Evolutionary conservation across 202 grass and related monocot genomes (phyloP).

Genomic region (Eragrostis tef): DNA sequence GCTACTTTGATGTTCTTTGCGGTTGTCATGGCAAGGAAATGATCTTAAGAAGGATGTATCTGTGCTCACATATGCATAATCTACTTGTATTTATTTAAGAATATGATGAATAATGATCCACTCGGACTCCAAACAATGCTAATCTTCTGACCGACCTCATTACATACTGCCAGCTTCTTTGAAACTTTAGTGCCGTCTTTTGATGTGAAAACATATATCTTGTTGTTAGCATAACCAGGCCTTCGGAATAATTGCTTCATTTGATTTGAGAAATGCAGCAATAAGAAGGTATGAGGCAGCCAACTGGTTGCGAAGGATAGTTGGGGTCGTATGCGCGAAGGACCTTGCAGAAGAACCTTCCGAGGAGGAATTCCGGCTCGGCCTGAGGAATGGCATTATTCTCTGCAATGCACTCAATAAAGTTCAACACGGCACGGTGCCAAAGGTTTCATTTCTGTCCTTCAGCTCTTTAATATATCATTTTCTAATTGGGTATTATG

Average conservation of each 20-base stretch:
- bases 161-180: not conserved
- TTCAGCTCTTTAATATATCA: slow-evolving; percentile 20
- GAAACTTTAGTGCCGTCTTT: not conserved
- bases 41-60: not conserved
- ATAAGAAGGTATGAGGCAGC: slow-evolving; percentile 85
- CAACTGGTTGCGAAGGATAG: slow-evolving; percentile 73
- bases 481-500: slow-evolving; percentile 34
- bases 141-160: not conserved
- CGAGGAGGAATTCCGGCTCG: slow-evolving; percentile 87
- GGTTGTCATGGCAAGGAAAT: slow-evolving; percentile 12
- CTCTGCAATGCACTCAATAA: slow-evolving; percentile 98
- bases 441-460: slow-evolving; percentile 65
- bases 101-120: slow-evolving; percentile 1
- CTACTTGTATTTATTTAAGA: not conserved
- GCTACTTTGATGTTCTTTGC: not conserved
- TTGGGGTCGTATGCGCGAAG: slow-evolving; percentile 65
- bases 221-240: slow-evolving; percentile 15
- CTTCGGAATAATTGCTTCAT: slow-evolving; percentile 24
- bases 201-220: not conserved
- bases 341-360: slow-evolving; percentile 86
- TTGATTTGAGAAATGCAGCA: slow-evolving; percentile 63
- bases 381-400: slow-evolving; percentile 90
- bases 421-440: slow-evolving; percentile 66
- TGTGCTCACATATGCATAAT: not conserved
- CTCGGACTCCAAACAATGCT: not conserved